A percentile compares a stretch with the other conserved stretches of the same genome.
These are phyloP conservation scores for Fusarium verrucosum DNA, from an alignment of 2,329 filamentous ascomycete genomes.

Conservation along the genomic window DNA sequence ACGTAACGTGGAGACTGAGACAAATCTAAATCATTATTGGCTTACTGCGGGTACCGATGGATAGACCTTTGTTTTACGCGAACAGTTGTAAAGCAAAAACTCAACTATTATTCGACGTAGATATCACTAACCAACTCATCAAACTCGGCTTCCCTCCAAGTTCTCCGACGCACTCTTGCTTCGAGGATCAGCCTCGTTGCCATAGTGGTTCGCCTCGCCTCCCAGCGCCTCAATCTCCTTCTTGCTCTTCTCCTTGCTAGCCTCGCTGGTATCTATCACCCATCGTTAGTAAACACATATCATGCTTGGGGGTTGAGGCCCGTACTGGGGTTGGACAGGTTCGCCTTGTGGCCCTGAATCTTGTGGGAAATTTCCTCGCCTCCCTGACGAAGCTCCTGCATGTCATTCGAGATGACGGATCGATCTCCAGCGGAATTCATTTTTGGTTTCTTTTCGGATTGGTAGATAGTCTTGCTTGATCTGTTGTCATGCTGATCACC, in stretches of 20 bases:
- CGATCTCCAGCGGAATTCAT: slow-evolving; percentile 50
- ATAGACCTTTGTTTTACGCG: background rate
- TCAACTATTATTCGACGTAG: background rate
- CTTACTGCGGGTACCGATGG: background rate
- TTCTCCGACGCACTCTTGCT: slow-evolving; percentile 54
- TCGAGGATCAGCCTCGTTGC: slow-evolving; percentile 52
- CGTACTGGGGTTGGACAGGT: slow-evolving; percentile 58
- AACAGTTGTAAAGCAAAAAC: background rate
- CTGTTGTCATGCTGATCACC: background rate
- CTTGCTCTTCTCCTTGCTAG: slow-evolving; percentile 56
- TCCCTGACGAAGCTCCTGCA: slow-evolving; percentile 51
- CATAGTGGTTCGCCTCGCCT: slow-evolving; percentile 55
- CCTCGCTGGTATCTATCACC: slow-evolving; percentile 53
- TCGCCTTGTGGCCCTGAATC: slow-evolving; percentile 57
- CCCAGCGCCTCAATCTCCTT: slow-evolving; percentile 54
- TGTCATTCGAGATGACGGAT: slow-evolving; percentile 53
- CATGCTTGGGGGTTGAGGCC: background rate
- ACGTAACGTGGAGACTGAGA: background rate
- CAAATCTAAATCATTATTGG: background rate
- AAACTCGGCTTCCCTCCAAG: slow-evolving; percentile 51
- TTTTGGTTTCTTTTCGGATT: background rate
- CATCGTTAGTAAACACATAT: background rate
- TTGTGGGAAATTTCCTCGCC: slow-evolving; percentile 43
- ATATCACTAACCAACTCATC: slow-evolving; percentile 2
- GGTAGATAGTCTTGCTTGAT: background rate